Conservation (phyloP, 1,139 yeast species). For the Komagataea norvegica region DNA sequence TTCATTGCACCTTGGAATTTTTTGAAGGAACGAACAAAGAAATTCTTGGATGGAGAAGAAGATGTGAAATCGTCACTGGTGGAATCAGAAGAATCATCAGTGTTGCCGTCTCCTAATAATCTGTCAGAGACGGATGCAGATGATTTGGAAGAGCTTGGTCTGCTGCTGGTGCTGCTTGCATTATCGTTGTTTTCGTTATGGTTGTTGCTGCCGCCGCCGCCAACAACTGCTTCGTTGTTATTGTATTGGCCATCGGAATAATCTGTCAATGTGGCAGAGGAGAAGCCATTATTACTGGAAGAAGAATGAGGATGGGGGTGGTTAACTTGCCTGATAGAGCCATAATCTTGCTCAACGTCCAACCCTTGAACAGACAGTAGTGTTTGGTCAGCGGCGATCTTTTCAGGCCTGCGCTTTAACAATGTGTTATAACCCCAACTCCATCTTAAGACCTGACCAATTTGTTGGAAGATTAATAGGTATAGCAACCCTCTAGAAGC, state of each 20-base stretch:
- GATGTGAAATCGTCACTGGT: too few species aligned
- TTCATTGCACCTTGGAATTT: constrained; percentile 55
- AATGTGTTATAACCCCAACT: constrained; percentile 76
- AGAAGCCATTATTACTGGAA: constrained; percentile 4
- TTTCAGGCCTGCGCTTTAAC: constrained; percentile 34
- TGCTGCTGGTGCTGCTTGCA: not conserved
- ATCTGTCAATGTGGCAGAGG: constrained; percentile 6
- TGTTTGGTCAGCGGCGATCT: not conserved
- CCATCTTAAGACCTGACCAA: constrained; percentile 77
- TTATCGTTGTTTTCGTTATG: not conserved
- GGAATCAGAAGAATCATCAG: constrained; percentile 1
- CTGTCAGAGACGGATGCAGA: constrained; percentile 8
- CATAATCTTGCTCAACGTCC: constrained; percentile 4
- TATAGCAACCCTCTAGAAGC: constrained; percentile 74
- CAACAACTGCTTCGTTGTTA: not conserved
- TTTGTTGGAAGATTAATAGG: constrained; percentile 67
- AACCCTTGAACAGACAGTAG: constrained; percentile 1
- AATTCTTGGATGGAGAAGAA: not conserved
- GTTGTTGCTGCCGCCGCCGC: not conserved
- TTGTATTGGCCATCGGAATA: not conserved
- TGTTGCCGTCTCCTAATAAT: constrained; percentile 6
- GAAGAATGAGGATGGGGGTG: too few species aligned
- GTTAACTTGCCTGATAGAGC: not conserved
- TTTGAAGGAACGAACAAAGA: not conserved
- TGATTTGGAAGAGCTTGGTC: constrained; percentile 7